Evolutionary conservation across 345 rosid species (phyloP), one percentile per base, ranked within the genome.

Genomic region (Aquilaria yunnanensis): DNA sequence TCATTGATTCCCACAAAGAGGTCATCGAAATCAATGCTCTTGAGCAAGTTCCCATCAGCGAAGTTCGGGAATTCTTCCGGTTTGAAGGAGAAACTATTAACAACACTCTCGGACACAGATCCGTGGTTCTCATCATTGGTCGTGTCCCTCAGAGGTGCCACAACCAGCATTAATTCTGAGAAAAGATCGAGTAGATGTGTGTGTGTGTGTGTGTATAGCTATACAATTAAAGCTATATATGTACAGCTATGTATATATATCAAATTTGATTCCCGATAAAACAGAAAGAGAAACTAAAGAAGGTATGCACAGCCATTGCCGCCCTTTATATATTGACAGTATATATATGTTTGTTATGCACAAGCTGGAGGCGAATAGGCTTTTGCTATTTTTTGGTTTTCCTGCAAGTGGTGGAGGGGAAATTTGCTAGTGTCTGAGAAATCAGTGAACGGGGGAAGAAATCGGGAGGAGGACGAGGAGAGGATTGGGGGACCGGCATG

Each of bases 1-100:
- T 76, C 89, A 45, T 81, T 60, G 16, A 92, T 78, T 2, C 87
- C 87, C 56, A 72, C 46, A 31, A 89, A 87, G 74, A 92, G 75
- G 68, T 92, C 90, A 12, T 86, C 96, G 58, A 90, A 90, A 71
- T 87, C 85, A 50, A 90, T 87, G 62, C 81, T 79, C 37, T 83
- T 92, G 0, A 80, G 73, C 70, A 81, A 54, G 68, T 59, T 61
- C 37, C 75, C 71, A 50, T 84, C 79, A 41, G 79, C 73, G 76
- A 82, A 74, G 54, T 85, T 81, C 45, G 80, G 75, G 68, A 83
- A 79, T 50, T 23, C 1, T 23, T 23, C 23, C 23, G 1, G 23
- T 23, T 23, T 23, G 23, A 23, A 23, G 23, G 23, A 10, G 60
- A 75, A 78, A 41, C 66, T 71, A 80, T 71, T 77, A 80, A 68